Evolutionary conservation across 2,329 filamentous ascomycete genomes (phyloP).

Genomic region (Penicillium sp.): DNA sequence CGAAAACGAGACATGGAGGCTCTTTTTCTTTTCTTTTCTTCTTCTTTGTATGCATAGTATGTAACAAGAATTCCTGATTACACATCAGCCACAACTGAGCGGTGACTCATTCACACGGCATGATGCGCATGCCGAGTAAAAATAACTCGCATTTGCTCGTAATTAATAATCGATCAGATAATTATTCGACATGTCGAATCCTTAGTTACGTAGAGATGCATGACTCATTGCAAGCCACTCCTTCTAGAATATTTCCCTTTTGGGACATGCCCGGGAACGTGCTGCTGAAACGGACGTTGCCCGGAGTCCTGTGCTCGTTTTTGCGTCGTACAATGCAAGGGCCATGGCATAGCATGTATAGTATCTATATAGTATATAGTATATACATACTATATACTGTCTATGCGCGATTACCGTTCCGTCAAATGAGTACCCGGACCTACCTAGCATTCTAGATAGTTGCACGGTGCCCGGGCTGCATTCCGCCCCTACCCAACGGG

Average conservation of each 20-base stretch:
- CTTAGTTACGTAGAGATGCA: not conserved
- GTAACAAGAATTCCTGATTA: not conserved
- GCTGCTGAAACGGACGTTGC: not conserved
- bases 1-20: not conserved
- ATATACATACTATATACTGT: not conserved
- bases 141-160: not conserved
- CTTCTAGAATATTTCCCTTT: conserved; percentile 9
- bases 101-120: not conserved
- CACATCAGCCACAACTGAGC: not conserved
- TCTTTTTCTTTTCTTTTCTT: not conserved
- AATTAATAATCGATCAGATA: not conserved
- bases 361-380: not conserved
- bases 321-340: not conserved
- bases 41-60: not conserved
- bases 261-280: not conserved
- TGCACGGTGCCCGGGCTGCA: not conserved
- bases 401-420: not conserved
- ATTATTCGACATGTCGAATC: not conserved
- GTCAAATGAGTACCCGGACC: no score
- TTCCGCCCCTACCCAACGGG: not conserved
- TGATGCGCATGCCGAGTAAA: not conserved
- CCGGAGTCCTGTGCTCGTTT: not conserved
- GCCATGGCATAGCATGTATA: not conserved
- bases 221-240: not conserved
- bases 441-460: not conserved